Evolutionary conservation across 2,329 filamentous ascomycete genomes (phyloP).

Genomic region (Nothopassalora personata): DNA sequence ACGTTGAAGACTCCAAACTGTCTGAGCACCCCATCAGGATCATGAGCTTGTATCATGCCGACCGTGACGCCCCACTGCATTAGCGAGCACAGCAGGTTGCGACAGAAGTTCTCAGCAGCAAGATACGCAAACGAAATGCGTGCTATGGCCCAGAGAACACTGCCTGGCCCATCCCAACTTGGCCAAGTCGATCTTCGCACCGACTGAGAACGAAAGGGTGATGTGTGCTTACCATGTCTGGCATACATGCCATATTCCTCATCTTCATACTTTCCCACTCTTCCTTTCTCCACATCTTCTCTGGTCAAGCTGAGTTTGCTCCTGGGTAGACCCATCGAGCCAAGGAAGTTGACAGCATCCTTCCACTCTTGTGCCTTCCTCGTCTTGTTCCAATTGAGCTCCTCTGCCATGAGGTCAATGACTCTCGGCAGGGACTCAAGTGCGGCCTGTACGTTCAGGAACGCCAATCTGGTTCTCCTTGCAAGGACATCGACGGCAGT

Average conservation of each 20-base stretch:
- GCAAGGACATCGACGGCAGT: slow-evolving; percentile 85
- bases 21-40: background rate
- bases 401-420: slow-evolving; percentile 83
- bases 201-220: background rate
- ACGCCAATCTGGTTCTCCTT: slow-evolving; percentile 76
- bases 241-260: slow-evolving; percentile 48
- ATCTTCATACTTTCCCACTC: slow-evolving; percentile 44
- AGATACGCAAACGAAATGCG: background rate
- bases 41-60: background rate
- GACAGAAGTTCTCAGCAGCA: background rate
- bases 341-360: slow-evolving; percentile 56
- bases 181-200: background rate
- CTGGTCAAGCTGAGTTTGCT: slow-evolving; percentile 51
- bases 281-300: slow-evolving; percentile 55
- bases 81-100: background rate
- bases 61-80: background rate
- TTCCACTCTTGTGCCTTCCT: slow-evolving; percentile 78
- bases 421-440: slow-evolving; percentile 78
- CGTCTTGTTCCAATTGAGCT: slow-evolving; percentile 69
- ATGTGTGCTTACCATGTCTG: slow-evolving; percentile 41
- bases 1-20: background rate
- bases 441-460: slow-evolving; percentile 85
- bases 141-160: background rate
- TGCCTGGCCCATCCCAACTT: background rate
- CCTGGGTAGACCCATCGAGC: slow-evolving; percentile 58